A percentile compares a stretch with the other conserved stretches of the same genome.
phyloP scores from a whole-genome alignment of 2,329 filamentous ascomycete genomes.

The Macroventuria anomochaeta region DNA sequence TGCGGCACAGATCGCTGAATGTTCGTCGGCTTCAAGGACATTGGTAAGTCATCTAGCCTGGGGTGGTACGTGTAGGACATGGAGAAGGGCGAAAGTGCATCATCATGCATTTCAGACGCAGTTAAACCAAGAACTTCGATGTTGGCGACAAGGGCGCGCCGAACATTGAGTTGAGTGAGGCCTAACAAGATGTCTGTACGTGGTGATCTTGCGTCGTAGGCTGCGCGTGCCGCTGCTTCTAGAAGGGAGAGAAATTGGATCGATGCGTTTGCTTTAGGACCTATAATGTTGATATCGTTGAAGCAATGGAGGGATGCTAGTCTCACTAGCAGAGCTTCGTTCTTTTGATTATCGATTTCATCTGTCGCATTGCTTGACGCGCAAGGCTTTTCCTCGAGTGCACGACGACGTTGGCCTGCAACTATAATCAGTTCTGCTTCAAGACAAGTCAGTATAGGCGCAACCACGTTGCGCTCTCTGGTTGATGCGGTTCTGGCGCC shows the following conservation, averaged over 20 bases:
- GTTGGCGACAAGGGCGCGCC: slow-evolving; percentile 3
- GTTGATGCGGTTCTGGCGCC: slow-evolving; percentile 8
- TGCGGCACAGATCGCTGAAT: slow-evolving; percentile 58
- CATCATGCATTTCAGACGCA: slow-evolving; percentile 7
- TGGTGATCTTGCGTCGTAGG: not conserved
- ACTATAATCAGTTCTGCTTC: not conserved
- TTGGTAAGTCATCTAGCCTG: not conserved
- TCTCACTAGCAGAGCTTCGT: not conserved
- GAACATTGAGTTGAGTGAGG: slow-evolving; percentile 12
- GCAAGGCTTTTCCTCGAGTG: not conserved
- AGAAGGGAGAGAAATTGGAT: not conserved
- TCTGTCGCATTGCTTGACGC: not conserved
- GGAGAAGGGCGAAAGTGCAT: slow-evolving; percentile 5
- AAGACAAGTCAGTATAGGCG: not conserved
- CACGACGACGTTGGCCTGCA: not conserved
- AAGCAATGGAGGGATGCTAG: slow-evolving; percentile 3
- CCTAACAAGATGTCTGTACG: slow-evolving; percentile 3
- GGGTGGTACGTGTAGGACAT: not conserved
- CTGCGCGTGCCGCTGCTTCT: not conserved
- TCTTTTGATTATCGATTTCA: not conserved
- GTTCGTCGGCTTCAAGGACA: slow-evolving; percentile 56
- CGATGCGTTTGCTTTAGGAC: not conserved
- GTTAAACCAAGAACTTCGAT: slow-evolving; percentile 12
- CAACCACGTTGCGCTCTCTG: slow-evolving; percentile 8
- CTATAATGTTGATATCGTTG: not conserved